phyloP scores from a whole-genome alignment of 257 asterid genomes.

The Solanum tarapatanum region DNA sequence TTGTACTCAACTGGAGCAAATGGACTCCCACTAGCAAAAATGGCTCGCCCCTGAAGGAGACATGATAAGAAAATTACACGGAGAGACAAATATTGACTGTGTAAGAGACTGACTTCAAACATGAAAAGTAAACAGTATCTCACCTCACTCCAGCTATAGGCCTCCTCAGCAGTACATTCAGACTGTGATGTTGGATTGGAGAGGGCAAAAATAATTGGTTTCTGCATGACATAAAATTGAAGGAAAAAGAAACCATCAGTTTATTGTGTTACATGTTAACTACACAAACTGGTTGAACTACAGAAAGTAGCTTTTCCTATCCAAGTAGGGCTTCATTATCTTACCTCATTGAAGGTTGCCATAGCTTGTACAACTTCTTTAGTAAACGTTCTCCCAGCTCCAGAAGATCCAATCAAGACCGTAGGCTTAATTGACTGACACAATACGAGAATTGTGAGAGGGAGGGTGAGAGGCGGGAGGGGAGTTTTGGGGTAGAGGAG shows the following conservation, averaged over 20 bases:
- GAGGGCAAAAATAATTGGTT: conserved; percentile 76
- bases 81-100: neutral
- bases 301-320: neutral
- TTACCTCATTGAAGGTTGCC: conserved; percentile 67
- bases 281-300: neutral
- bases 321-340: neutral
- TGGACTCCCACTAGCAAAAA: conserved; percentile 82
- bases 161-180: conserved; percentile 90
- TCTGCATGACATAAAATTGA: conserved; percentile 30
- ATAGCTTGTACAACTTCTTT: conserved; percentile 72
- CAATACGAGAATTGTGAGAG: conserved; percentile 4
- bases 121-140: neutral
- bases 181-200: conserved; percentile 96
- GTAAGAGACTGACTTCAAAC: neutral
- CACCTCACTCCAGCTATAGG: conserved; percentile 84
- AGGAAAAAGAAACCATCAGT: neutral
- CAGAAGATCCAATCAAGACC: conserved; percentile 82
- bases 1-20: conserved; percentile 53
- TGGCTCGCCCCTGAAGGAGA: conserved; percentile 50
- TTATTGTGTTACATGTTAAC: neutral
- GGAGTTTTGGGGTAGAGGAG: neutral
- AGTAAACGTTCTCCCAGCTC: conserved; percentile 86
- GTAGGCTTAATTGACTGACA: conserved; percentile 77
- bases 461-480: neutral
- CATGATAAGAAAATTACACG: neutral